Evolutionary conservation across 208 protist genomes (phyloP).

Genomic region (Balamuthia mandrillaris): DNA sequence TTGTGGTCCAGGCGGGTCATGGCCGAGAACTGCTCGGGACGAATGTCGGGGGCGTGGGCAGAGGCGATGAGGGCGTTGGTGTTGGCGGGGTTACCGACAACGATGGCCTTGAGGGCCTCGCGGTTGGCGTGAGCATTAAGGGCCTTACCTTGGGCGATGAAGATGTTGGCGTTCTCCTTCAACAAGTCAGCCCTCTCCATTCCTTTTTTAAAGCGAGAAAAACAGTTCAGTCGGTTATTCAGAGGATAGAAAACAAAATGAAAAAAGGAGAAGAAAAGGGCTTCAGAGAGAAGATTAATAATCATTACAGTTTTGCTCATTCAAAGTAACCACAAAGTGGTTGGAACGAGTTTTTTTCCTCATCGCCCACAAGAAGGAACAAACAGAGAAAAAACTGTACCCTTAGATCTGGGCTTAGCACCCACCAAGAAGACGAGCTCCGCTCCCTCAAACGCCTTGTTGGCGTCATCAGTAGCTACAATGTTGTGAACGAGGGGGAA

Average conservation of each 20-base stretch:
- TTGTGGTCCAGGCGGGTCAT: slow-evolving; percentile 95
- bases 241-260: too few relatives aligned
- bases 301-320: too few relatives aligned
- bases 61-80: slow-evolving; percentile 91
- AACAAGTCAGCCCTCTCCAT: slow-evolving; percentile 60
- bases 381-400: too few relatives aligned
- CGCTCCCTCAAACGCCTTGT: slow-evolving; percentile 79
- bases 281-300: too few relatives aligned
- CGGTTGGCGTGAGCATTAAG: slow-evolving; percentile 79
- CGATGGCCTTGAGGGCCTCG: slow-evolving; percentile 76
- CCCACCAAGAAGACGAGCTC: slow-evolving; percentile 83
- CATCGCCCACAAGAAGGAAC: too few relatives aligned
- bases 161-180: slow-evolving; percentile 88
- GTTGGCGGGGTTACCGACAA: slow-evolving; percentile 96
- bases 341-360: too few relatives aligned
- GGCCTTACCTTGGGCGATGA: slow-evolving; percentile 84
- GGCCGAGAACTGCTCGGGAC: slow-evolving; percentile 84
- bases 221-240: too few relatives aligned
- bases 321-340: too few relatives aligned
- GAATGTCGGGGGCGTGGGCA: slow-evolving; percentile 73
- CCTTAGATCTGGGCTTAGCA: slow-evolving; percentile 71
- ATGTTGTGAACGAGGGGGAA: slow-evolving; percentile 80
- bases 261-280: too few relatives aligned
- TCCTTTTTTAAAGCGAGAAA: slow-evolving; percentile 76
- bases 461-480: slow-evolving; percentile 65